Evolutionary conservation across 2,329 filamentous ascomycete species (phyloP), one percentile per base, ranked within the genome.

Genomic region (Claviceps sp.): DNA sequence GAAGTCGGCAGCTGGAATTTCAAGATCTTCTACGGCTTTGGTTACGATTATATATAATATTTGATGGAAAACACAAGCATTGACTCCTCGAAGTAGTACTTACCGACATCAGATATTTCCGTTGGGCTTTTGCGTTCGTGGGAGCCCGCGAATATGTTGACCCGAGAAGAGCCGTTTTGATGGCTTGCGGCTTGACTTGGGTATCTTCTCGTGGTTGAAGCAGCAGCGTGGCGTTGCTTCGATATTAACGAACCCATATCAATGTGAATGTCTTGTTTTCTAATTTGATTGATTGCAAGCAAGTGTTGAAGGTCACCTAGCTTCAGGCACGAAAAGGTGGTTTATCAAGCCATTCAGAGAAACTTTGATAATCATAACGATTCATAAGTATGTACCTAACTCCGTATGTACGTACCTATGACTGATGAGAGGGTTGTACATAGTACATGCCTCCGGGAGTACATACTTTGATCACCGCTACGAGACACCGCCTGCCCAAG

Each of bases 201-300:
- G 11, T 23, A 47, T 9, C 17, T 42, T 6, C 50, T 38, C 37
- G 22, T 36, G 14, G 16, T 16, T 29, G 16, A 14, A 1, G 39
- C 17, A 37, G 39, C 14, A 20, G 26, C 45, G 36, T 29, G 20
- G 4, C 16, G 23, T 17, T 14, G 42, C 13, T 45, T 52, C 14
- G 50, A 52, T n/a, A 23, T 23, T n/a, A 34, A 49, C 4, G 50
- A 52, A 34, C 50, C 50, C 50, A 52, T 52, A 9, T 8, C 17
- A 20, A 29, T 29, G 26, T 29, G 8, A 9, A 29, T 29, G 26
- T 29, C 8, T 29, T 29, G 26, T 29, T 29, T 29, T 8, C 8
- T 8, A 29, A 9, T 9, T 29, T 29, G 3, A 29, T 29, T 29
- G 26, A 9, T 29, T 29, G 26, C 8, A 29, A 29, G 26, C 26